Evolutionary conservation across 1,284 basidiomycete species (phyloP).

Genomic region (Ceratobasidium papillatum): DNA sequence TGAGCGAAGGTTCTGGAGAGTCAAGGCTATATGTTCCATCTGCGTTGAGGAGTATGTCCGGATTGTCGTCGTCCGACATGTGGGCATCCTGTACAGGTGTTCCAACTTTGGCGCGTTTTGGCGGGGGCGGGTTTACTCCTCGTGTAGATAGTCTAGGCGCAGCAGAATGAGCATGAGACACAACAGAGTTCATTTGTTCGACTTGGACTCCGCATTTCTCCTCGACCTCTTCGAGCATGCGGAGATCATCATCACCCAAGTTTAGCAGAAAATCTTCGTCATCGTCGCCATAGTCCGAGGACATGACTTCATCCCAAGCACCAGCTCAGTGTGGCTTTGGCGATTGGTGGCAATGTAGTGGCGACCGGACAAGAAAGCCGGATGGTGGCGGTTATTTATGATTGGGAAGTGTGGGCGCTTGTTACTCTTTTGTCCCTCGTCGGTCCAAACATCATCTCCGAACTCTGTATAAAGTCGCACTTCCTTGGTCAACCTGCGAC

Average conservation of each 20-base stretch:
- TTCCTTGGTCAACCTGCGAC: not conserved
- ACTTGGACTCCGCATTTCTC: slow-evolving; percentile 23
- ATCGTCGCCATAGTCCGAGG: slow-evolving; percentile 35
- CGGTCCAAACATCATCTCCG: slow-evolving; percentile 10
- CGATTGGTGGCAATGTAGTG: slow-evolving; percentile 1
- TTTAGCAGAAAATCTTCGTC: slow-evolving; percentile 28
- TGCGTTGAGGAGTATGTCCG: slow-evolving; percentile 27
- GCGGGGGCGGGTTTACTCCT: slow-evolving; percentile 24
- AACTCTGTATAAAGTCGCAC: not conserved
- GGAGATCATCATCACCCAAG: slow-evolving; percentile 28
- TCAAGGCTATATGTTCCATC: slow-evolving; percentile 30
- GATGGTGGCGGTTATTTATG: not conserved
- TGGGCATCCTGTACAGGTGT: not conserved
- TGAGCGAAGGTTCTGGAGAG: slow-evolving; percentile 20
- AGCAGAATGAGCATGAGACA: not conserved
- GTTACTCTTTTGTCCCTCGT: slow-evolving; percentile 11
- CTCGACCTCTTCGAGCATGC: slow-evolving; percentile 28
- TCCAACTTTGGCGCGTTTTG: slow-evolving; percentile 19
- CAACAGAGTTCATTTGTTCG: not conserved
- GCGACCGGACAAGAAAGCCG: not conserved
- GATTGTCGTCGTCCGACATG: slow-evolving; percentile 14
- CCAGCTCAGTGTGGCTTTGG: not conserved
- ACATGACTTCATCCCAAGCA: slow-evolving; percentile 30
- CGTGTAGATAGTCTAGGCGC: not conserved
- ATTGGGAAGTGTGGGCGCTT: not conserved